Percentiles rank a stretch among this genome's conserved stretches.
Conservation (phyloP, 2,329 filamentous ascomycete genomes). For the Pseudogymnoascus sp. region DNA sequence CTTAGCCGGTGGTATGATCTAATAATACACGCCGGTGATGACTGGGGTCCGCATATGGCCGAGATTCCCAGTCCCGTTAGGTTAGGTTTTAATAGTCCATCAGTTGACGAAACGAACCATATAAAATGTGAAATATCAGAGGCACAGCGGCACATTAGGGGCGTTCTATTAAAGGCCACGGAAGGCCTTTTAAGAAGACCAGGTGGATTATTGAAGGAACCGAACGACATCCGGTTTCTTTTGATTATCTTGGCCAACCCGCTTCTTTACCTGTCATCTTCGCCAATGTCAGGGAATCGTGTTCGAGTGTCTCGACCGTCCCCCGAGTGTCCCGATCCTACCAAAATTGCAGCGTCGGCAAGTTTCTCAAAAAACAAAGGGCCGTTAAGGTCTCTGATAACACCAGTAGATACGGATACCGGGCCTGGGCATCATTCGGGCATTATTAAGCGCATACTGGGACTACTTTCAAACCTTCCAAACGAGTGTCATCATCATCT, state of each 20-base stretch:
- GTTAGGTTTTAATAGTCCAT: constrained; percentile 13
- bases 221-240: constrained; percentile 67
- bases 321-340: background rate
- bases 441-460: constrained; percentile 76
- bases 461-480: constrained; percentile 67
- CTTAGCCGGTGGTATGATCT: constrained; percentile 66
- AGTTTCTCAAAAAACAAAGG: background rate
- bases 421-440: constrained; percentile 62
- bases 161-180: constrained; percentile 64
- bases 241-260: constrained; percentile 74
- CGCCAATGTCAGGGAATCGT: background rate
- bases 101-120: constrained; percentile 26
- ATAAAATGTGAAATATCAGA: constrained; percentile 46
- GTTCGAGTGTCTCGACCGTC: background rate
- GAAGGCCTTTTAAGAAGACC: constrained; percentile 76
- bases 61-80: constrained; percentile 34
- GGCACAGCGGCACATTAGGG: constrained; percentile 61
- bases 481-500: constrained; percentile 69
- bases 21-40: constrained; percentile 57
- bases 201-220: constrained; percentile 56
- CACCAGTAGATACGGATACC: background rate
- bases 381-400: background rate
- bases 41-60: constrained; percentile 55
- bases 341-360: background rate
- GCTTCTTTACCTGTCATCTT: constrained; percentile 47